Percentiles rank a stretch among this genome's conserved stretches.
Conservation (phyloP, 768 basidiomycete genomes). For the Podaxis sp. region DNA sequence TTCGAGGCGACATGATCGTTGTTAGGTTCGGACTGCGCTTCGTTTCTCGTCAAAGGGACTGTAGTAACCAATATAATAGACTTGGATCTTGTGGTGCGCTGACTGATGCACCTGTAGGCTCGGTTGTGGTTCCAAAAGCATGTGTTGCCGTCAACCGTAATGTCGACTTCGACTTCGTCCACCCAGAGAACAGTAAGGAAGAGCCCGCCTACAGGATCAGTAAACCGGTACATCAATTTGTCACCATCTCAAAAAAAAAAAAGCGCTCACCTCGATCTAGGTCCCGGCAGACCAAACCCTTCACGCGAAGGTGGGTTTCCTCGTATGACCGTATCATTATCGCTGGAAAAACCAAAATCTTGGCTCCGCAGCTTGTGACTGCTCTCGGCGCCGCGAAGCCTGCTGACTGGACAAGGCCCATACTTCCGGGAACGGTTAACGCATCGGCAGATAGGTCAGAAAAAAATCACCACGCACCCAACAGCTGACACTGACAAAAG, state of each 20-base stretch:
- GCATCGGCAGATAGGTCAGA: slow-evolving; percentile 79
- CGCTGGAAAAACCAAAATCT: slow-evolving; percentile 11
- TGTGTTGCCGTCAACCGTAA: slow-evolving; percentile 72
- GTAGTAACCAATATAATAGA: slow-evolving; percentile 23
- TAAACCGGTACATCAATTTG: slow-evolving; percentile 49
- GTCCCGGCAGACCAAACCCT: slow-evolving; percentile 58
- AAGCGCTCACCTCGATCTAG: slow-evolving; percentile 28
- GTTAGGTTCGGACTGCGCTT: slow-evolving; percentile 36
- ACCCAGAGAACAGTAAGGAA: slow-evolving; percentile 32
- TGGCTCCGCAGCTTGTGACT: slow-evolving; percentile 39
- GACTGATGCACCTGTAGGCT: slow-evolving; percentile 67
- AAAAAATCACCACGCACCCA: slow-evolving; percentile 8
- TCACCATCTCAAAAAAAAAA: slow-evolving; percentile 7
- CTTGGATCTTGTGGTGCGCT: slow-evolving; percentile 82
- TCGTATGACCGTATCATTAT: background rate
- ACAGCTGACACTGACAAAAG: slow-evolving; percentile 1
- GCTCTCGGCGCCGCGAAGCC: slow-evolving; percentile 47
- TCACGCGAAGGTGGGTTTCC: slow-evolving; percentile 42
- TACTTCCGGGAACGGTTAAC: slow-evolving; percentile 54
- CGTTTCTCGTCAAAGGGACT: background rate
- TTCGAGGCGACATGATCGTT: slow-evolving; percentile 57
- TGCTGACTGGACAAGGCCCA: slow-evolving; percentile 26
- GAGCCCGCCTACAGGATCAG: slow-evolving; percentile 65
- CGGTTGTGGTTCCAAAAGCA: slow-evolving; percentile 68
- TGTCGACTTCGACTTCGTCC: slow-evolving; percentile 71